Conservation (phyloP, 192 early-diverging fungal genomes). For the Coemansia sp. region DNA sequence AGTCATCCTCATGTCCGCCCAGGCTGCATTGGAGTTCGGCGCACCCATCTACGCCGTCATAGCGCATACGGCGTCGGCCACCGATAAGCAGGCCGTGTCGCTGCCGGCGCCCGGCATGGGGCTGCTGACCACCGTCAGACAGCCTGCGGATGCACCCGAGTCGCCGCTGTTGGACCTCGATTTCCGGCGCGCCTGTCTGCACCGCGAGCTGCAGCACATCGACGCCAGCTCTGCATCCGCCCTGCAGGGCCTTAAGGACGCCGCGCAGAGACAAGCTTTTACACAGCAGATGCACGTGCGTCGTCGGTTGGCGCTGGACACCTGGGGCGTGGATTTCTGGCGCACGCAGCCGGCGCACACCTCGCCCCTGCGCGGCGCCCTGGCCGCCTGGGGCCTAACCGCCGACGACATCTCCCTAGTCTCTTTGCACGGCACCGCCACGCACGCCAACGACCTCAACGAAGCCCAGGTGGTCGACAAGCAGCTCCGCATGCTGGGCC, state of each 20-base stretch:
- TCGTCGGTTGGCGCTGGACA: constrained; percentile 58
- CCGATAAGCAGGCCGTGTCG: constrained; percentile 91
- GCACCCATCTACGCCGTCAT: constrained; percentile 90
- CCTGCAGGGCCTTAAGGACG: no score
- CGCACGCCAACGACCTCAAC: constrained; percentile 94
- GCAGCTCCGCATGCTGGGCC: constrained; percentile 84
- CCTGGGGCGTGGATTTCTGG: constrained; percentile 86
- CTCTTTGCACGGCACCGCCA: constrained; percentile 95
- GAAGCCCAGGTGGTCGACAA: constrained; percentile 83
- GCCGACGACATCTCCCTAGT: constrained; percentile 91
- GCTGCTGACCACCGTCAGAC: constrained; percentile 85
- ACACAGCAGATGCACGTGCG: constrained; percentile 30
- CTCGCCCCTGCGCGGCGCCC: constrained; percentile 80
- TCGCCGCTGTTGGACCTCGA: constrained; percentile 70
- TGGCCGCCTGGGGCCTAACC: constrained; percentile 84
- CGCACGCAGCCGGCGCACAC: constrained; percentile 66
- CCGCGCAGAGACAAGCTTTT: neutral
- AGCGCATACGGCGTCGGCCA: constrained; percentile 83
- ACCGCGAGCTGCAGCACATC: constrained; percentile 12
- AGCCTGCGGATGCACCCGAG: constrained; percentile 54
- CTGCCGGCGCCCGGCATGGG: constrained; percentile 95
- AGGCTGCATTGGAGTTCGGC: constrained; percentile 87
- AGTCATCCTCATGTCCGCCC: constrained; percentile 85
- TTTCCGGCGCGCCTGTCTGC: constrained; percentile 79
- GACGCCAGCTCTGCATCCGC: no score